Conservation (phyloP, 1,139 yeast genomes). For the Pichia inconspicua region DNA sequence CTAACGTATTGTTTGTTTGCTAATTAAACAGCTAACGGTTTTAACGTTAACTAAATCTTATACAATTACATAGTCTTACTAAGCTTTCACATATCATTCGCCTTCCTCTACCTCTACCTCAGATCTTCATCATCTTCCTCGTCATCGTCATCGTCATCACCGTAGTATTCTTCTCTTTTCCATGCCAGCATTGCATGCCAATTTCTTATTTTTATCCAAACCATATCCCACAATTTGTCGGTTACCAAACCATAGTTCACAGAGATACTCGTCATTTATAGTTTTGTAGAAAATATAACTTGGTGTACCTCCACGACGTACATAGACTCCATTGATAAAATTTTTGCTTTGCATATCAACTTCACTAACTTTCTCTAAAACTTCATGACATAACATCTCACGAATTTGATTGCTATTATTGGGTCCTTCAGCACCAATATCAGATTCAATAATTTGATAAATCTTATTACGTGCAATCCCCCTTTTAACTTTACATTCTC, state of each 20-base stretch:
- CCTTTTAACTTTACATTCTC: constrained; percentile 1
- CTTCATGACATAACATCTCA: constrained; percentile 11
- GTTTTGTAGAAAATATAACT: constrained; percentile 10
- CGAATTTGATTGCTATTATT: not conserved
- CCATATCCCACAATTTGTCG: constrained; percentile 16
- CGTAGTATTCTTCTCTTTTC: constrained; percentile 13
- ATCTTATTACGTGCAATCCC: constrained; percentile 12
- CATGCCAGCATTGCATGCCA: constrained; percentile 16
- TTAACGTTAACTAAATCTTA: too few species aligned
- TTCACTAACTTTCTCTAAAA: constrained; percentile 4
- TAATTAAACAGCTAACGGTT: too few species aligned
- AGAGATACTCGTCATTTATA: constrained; percentile 6
- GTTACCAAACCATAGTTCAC: constrained; percentile 14
- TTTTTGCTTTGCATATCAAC: constrained; percentile 15
- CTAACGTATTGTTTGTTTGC: too few species aligned
- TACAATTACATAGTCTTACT: too few species aligned
- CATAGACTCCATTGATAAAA: constrained; percentile 11
- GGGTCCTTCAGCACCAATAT: not conserved
- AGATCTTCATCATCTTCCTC: not conserved
- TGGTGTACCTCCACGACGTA: constrained; percentile 10
- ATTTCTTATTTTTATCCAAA: constrained; percentile 12
- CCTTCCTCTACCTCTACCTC: too few species aligned
- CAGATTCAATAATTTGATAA: constrained; percentile 6
- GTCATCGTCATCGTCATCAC: constrained; percentile 1
- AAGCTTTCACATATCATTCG: not conserved